A percentile compares a stretch with the other conserved stretches of the same genome.
Conservation (phyloP, 768 basidiomycete species). For the Termitomyces sp. region DNA sequence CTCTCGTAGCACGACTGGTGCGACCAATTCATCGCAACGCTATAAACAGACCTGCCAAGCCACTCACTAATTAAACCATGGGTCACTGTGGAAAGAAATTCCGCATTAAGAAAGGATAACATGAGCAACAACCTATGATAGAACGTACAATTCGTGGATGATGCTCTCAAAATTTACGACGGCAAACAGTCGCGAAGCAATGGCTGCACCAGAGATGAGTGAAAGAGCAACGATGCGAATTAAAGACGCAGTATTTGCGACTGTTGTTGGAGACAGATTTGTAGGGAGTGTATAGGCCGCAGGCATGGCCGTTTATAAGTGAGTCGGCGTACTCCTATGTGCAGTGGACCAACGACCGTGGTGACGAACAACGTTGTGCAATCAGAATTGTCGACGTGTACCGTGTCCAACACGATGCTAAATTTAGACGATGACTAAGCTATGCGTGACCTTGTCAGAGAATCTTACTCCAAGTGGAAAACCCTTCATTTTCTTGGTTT, state of each 20-base stretch:
- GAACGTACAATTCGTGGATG: conserved; percentile 94
- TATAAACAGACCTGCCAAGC: conserved; percentile 11
- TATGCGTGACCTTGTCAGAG: too few species aligned
- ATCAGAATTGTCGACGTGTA: conserved; percentile 13
- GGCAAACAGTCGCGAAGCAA: conserved; percentile 94
- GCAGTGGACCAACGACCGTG: background rate
- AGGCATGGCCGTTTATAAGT: conserved; percentile 48
- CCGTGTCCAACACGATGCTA: conserved; percentile 14
- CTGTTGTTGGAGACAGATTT: conserved; percentile 62
- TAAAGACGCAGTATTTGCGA: conserved; percentile 85
- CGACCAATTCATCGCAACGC: conserved; percentile 9
- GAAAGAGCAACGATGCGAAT: conserved; percentile 86
- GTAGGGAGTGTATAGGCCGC: conserved; percentile 70
- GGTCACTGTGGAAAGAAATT: conserved; percentile 47
- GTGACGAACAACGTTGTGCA: background rate
- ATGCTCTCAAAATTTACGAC: conserved; percentile 99
- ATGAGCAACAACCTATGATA: background rate
- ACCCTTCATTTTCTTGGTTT: too few species aligned
- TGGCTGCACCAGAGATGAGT: conserved; percentile 90
- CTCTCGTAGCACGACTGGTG: conserved; percentile 82
- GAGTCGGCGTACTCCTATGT: conserved; percentile 12
- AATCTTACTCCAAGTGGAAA: too few species aligned
- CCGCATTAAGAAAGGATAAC: conserved; percentile 5
- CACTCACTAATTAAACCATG: conserved; percentile 98
- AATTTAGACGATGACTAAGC: conserved; percentile 14